Evolutionary conservation across 169 alveolate species (phyloP).

Genomic region (Plasmodium fragile): DNA sequence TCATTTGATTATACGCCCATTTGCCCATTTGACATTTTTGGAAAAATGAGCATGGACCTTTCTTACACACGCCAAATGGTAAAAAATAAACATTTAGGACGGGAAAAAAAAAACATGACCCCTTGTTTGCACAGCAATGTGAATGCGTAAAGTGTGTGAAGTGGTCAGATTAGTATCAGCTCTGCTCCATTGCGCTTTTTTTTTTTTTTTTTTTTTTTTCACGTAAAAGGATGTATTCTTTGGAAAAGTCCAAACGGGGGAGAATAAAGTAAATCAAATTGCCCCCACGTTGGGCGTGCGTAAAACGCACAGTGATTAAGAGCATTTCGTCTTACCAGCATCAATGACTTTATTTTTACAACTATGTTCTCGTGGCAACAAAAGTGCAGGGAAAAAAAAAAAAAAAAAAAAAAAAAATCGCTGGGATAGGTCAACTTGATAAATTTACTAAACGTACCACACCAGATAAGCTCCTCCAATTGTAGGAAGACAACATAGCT

Average conservation of each 20-base stretch:
- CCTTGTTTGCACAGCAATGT: not conserved
- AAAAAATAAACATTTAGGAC: not conserved
- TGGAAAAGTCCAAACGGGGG: not conserved
- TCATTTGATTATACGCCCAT: not conserved
- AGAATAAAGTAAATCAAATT: not conserved
- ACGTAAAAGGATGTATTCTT: not conserved
- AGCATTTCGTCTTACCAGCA: not conserved
- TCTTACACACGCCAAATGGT: not conserved
- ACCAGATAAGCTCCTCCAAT: not conserved
- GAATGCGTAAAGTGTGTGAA: not conserved
- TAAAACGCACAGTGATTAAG: not conserved
- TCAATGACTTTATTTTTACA: not conserved
- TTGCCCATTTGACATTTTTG: not conserved
- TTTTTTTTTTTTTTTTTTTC: not conserved
- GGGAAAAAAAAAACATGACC: not conserved
- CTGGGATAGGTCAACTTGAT: not conserved
- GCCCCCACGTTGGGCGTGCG: not conserved
- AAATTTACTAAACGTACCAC: not conserved
- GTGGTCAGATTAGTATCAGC: not conserved
- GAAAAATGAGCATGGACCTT: not conserved
- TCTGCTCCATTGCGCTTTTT: not conserved
- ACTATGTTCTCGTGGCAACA: not conserved
- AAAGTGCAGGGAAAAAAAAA: not conserved
- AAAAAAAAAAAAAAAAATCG: not conserved
- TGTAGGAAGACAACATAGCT: not conserved